Evolutionary conservation across 257 asterid species (phyloP).

Genomic region (Phtheirospermum japonicum): DNA sequence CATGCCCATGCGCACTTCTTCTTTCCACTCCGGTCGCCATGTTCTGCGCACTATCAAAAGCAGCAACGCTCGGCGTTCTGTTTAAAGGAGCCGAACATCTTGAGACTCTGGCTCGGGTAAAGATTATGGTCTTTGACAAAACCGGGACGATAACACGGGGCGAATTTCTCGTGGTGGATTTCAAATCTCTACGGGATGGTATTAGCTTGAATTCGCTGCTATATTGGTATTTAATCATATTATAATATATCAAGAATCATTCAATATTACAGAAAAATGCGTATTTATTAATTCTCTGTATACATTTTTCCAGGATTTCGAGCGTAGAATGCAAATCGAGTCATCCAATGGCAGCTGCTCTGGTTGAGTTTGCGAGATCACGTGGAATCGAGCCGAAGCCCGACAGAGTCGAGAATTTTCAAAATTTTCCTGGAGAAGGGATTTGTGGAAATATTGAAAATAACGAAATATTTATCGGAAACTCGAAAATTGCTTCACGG

Average conservation of each 20-base stretch:
- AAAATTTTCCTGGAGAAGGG: constrained; percentile 75
- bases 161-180: constrained; percentile 59
- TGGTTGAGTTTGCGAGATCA: constrained; percentile 48
- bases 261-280: too few relatives aligned
- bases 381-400: constrained; percentile 50
- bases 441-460: constrained; percentile 61
- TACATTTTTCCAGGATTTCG: constrained; percentile 47
- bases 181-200: constrained; percentile 42
- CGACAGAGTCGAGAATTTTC: constrained; percentile 53
- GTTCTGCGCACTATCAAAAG: constrained; percentile 73
- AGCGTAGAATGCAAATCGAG: constrained; percentile 76
- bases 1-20: constrained; percentile 76
- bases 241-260: too few relatives aligned
- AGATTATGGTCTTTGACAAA: constrained; percentile 74
- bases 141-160: constrained; percentile 79
- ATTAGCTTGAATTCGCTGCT: constrained; percentile 41
- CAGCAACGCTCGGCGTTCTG: constrained; percentile 64
- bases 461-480: constrained; percentile 54
- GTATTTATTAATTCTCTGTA: too few relatives aligned
- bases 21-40: constrained; percentile 80
- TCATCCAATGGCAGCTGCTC: constrained; percentile 75
- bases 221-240: constrained; percentile 41
- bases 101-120: constrained; percentile 57
- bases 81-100: constrained; percentile 73
- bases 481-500: constrained; percentile 50